These are phyloP conservation scores for Pleurozium schreberi DNA, from an alignment of 225 moss, liverwort and hornwort species.

Conservation along the genomic window DNA sequence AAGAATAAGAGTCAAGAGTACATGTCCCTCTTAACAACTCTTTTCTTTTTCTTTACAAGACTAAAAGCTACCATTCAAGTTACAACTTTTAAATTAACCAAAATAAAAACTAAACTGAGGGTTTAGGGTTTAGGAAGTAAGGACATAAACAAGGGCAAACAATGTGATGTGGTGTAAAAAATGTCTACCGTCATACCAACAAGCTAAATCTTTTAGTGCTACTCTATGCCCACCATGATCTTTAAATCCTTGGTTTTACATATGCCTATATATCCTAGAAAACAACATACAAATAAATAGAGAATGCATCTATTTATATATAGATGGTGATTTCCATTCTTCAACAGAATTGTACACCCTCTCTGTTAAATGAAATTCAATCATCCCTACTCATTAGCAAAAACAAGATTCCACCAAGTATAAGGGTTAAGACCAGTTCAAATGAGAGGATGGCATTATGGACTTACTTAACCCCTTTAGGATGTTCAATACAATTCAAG, in stretches of 20 bases:
- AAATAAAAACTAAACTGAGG: too few relatives aligned
- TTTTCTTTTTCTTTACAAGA: too few relatives aligned
- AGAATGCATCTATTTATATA: background rate
- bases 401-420: too few relatives aligned
- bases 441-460: too few relatives aligned
- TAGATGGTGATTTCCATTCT: background rate
- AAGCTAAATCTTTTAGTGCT: background rate
- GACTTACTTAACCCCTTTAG: background rate
- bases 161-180: background rate
- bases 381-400: background rate
- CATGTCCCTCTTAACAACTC: too few relatives aligned
- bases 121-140: background rate
- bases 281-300: background rate
- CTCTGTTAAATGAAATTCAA: background rate
- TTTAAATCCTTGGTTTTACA: background rate
- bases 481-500: too few relatives aligned
- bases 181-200: background rate
- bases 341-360: background rate
- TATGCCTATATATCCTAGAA: background rate
- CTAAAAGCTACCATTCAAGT: too few relatives aligned
- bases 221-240: background rate
- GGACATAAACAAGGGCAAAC: background rate
- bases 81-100: too few relatives aligned
- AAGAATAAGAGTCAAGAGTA: too few relatives aligned
- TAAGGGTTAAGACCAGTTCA: too few relatives aligned